These are phyloP conservation scores for Alternaria ethzedia DNA, from an alignment of 2,329 filamentous ascomycete species.

Conservation along the genomic window DNA sequence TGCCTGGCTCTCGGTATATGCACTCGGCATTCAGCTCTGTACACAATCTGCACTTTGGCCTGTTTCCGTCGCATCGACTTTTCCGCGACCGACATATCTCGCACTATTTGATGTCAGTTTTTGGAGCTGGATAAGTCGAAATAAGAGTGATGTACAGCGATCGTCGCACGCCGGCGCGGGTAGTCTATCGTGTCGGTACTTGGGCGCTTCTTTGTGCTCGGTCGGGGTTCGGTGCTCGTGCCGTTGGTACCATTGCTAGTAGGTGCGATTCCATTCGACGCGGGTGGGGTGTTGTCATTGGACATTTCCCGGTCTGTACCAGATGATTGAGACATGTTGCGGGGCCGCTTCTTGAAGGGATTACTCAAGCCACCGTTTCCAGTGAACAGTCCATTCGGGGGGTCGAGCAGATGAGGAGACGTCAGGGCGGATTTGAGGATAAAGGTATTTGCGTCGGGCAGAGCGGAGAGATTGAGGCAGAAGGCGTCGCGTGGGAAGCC, in stretches of 20 bases:
- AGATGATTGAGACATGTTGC: slow-evolving; percentile 53
- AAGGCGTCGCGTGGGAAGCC: slow-evolving; percentile 48
- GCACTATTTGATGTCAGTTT: slow-evolving; percentile 62
- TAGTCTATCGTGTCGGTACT: slow-evolving; percentile 53
- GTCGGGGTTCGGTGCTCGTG: slow-evolving; percentile 31
- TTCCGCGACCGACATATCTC: slow-evolving; percentile 83
- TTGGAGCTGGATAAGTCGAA: background rate
- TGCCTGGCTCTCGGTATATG: slow-evolving; percentile 82
- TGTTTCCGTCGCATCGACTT: slow-evolving; percentile 77
- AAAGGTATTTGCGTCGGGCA: slow-evolving; percentile 47
- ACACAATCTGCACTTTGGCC: slow-evolving; percentile 85
- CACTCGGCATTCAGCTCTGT: slow-evolving; percentile 82
- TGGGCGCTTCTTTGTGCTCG: slow-evolving; percentile 46
- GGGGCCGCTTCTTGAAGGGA: slow-evolving; percentile 46
- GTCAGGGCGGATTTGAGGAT: slow-evolving; percentile 47
- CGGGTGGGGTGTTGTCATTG: slow-evolving; percentile 37
- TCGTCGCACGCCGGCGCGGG: slow-evolving; percentile 50
- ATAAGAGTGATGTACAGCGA: slow-evolving; percentile 42
- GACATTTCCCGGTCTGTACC: slow-evolving; percentile 50
- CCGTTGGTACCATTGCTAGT: slow-evolving; percentile 39
- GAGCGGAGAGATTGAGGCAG: slow-evolving; percentile 48
- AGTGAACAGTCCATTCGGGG: slow-evolving; percentile 45
- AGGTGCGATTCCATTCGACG: slow-evolving; percentile 37
- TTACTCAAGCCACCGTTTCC: slow-evolving; percentile 35
- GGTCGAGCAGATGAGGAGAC: slow-evolving; percentile 48